A percentile compares a stretch with the other conserved stretches of the same genome.
Conservation (phyloP, 805 yeast genomes). For the Wickerhamomyces strasburgensis region DNA sequence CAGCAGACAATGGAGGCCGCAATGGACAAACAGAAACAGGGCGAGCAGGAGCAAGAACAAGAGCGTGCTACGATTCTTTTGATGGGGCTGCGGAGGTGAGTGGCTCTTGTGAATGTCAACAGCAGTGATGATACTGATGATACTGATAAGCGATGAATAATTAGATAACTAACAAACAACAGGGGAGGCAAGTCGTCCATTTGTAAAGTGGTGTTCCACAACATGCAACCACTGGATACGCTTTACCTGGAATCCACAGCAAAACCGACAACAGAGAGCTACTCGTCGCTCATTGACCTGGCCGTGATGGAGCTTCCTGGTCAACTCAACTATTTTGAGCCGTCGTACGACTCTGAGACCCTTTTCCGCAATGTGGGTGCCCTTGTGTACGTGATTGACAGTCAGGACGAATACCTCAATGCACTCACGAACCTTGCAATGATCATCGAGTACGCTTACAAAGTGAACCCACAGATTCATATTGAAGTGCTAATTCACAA, state of each 20-base stretch:
- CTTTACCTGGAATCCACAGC: slow-evolving; percentile 85
- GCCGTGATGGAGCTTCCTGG: slow-evolving; percentile 95
- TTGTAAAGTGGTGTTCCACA: slow-evolving; percentile 91
- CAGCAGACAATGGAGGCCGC: too few relatives aligned
- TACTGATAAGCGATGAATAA: too few relatives aligned
- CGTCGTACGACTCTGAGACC: slow-evolving; percentile 71
- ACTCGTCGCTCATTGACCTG: slow-evolving; percentile 77
- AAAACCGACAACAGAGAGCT: slow-evolving; percentile 80
- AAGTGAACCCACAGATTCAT: slow-evolving; percentile 77
- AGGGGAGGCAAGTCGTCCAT: slow-evolving; percentile 90
- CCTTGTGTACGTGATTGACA: slow-evolving; percentile 88
- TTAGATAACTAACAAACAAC: background rate
- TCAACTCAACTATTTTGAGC: slow-evolving; percentile 84
- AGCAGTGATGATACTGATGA: background rate
- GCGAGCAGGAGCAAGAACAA: slow-evolving; percentile 39
- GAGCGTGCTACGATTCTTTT: slow-evolving; percentile 72
- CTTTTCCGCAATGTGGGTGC: slow-evolving; percentile 83
- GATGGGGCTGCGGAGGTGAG: slow-evolving; percentile 76
- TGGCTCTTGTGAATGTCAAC: slow-evolving; percentile 6
- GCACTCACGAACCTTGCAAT: slow-evolving; percentile 85
- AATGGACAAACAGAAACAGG: slow-evolving; percentile 3
- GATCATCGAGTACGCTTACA: slow-evolving; percentile 82
- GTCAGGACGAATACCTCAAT: slow-evolving; percentile 91
- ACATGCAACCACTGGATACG: slow-evolving; percentile 94
- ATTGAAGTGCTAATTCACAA: slow-evolving; percentile 93